Evolutionary conservation across 2,329 filamentous ascomycete species (phyloP), one percentile per base, ranked within the genome.

Genomic region (Drechmeria coniospora): DNA sequence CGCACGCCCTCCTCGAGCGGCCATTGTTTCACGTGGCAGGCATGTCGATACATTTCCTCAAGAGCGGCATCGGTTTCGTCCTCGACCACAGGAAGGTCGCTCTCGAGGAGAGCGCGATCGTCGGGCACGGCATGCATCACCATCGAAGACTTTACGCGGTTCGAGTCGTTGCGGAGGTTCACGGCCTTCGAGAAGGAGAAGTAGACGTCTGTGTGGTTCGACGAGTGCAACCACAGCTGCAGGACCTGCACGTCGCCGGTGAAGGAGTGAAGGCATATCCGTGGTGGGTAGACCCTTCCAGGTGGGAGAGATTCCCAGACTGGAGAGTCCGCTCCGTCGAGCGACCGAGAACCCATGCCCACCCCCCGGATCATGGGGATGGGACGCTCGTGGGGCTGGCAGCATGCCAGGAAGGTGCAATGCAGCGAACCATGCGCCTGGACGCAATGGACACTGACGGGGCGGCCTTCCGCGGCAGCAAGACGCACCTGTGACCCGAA

Each of bases 241-340:
- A 94, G 56, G 18, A 76, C 66, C 31, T 90, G 75, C 8, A 71
- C 61, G 5, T 77, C 68, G 1, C 83, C 87, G 26, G 80, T 92
- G 52, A 84, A 98, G 0, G 86, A 94, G 52, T 98, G 90, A 33
- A 98, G 69, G 46, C 90, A 98, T 46, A 95, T 77, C 7, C 86
- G 63, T 1, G 86, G 84, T 4, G 90, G 86, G 40, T 78, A 95
- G 0, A 79, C n/a, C n/a, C n/a, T n/a, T n/a, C n/a, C n/a, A n/a
- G n/a, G n/a, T n/a, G n/a, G n/a, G n/a, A n/a, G n/a, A n/a, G n/a
- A n/a, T n/a, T n/a, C n/a, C n/a, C n/a, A n/a, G n/a, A n/a, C n/a
- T n/a, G n/a, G n/a, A n/a, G 54, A 50, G 14, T 30, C 24, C 4
- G 32, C 33, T 25, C 64, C 56, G 33, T 68, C 61, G 5, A 60